A percentile compares a stretch with the other conserved stretches of the same genome.
These are phyloP conservation scores for Pythium phragmitis DNA, from an alignment of 352 stramenopile species.

Conservation along the genomic window DNA sequence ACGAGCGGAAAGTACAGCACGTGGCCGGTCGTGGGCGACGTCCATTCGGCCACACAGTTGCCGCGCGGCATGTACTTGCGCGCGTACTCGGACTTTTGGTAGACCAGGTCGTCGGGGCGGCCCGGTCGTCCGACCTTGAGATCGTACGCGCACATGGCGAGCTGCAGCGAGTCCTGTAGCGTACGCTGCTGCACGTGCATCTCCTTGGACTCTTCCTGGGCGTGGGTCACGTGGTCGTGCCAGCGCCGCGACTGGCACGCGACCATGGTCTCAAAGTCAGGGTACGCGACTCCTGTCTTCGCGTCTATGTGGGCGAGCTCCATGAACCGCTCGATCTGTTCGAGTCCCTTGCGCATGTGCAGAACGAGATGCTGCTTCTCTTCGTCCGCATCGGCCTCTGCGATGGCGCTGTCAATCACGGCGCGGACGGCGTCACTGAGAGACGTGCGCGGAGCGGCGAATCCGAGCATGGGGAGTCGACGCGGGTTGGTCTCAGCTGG, in stretches of 20 bases:
- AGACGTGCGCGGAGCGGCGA: constrained; percentile 39
- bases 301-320: constrained; percentile 29
- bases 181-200: constrained; percentile 44
- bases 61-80: constrained; percentile 66
- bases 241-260: constrained; percentile 40
- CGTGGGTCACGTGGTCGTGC: constrained; percentile 42
- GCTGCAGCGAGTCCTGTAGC: constrained; percentile 38
- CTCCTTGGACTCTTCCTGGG: constrained; percentile 27
- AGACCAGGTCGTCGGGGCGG: constrained; percentile 72
- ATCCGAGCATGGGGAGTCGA: constrained; percentile 22
- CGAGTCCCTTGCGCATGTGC: constrained; percentile 48
- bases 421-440: constrained; percentile 38
- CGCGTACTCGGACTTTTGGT: constrained; percentile 61
- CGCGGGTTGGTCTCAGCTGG: background rate
- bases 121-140: constrained; percentile 63
- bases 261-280: constrained; percentile 37
- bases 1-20: constrained; percentile 53
- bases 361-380: constrained; percentile 26
- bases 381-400: constrained; percentile 5
- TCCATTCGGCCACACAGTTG: constrained; percentile 70
- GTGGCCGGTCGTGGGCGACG: constrained; percentile 1
- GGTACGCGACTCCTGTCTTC: constrained; percentile 8
- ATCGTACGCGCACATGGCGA: constrained; percentile 42
- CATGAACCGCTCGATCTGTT: constrained; percentile 59
- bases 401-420: constrained; percentile 39